Base-by-base conservation (phyloP, 257 asterid genomes). In the Anisodus tanguticus region DNA sequence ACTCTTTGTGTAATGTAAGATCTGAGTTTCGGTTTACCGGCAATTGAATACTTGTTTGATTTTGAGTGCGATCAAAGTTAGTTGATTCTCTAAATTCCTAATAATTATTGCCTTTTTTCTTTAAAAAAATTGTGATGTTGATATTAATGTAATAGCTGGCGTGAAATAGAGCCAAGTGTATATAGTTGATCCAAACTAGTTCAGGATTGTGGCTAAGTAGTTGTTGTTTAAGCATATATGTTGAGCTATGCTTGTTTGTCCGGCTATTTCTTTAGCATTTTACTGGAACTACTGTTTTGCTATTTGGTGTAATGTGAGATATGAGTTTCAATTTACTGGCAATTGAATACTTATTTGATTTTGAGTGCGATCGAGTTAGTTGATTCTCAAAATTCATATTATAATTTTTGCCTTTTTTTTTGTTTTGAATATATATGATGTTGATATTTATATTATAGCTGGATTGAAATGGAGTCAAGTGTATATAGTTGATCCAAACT, bases 231-330 rank as follows among this genome's bases (percentile, higher is more conserved):
- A 68, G 77, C 15, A 39, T 68, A 68, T 11, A 39, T 3, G 22
- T 39, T 6, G 26, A 68, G 22, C 77, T 68, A 26, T 39, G 51
- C 77, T 12, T 67, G 76, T 67, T 1, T 67, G 0, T 37, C 11
- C 22, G 5, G 51, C 22, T 67, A 67, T 68, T 68, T 68, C 7
- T 16, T 68, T 39, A 39, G n/a, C 77, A 68, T 68, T 31, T 31
- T 31, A 31, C 35, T 31, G 35, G 35, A 31, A 31, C 35, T 31
- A 31, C 35, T 31, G 35, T 31, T 31, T 51, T 51, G 57, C 15
- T 51, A 9, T 51, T 47, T 64, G 71, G n/a, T 64, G 43, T 64
- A 11, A 64, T 64, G 71, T 64, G 71, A 64, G 19, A 67, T 67
- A 3, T 13, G 74, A 67, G 74, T 8, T 67, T 67, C 22, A 67